These are phyloP conservation scores for Apophysomyces variabilis DNA, from an alignment of 371 early-diverging fungal genomes.

Conservation along the genomic window DNA sequence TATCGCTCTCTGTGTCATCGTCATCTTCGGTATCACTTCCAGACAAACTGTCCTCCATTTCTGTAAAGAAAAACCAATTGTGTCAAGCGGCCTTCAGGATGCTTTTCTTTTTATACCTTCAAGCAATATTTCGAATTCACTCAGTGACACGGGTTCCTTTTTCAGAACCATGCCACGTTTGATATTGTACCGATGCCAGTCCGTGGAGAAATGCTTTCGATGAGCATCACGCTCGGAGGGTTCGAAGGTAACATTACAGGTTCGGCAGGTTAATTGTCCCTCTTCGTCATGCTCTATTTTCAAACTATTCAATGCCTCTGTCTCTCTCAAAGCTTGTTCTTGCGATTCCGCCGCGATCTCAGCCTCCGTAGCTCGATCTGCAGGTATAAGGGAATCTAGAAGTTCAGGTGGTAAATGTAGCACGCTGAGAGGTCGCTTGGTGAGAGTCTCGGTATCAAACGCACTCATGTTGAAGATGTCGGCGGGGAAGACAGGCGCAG, in stretches of 20 bases:
- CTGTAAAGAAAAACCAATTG: slow-evolving; percentile 12
- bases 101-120: slow-evolving; percentile 41
- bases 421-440: slow-evolving; percentile 18
- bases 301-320: slow-evolving; percentile 23
- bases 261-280: slow-evolving; percentile 64
- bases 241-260: slow-evolving; percentile 89
- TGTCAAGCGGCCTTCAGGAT: no score
- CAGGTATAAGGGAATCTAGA: slow-evolving; percentile 23
- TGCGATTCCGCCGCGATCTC: slow-evolving; percentile 12
- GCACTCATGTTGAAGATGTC: neutral
- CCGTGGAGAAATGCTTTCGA: slow-evolving; percentile 88
- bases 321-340: slow-evolving; percentile 10
- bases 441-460: slow-evolving; percentile 5
- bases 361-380: slow-evolving; percentile 22
- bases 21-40: slow-evolving; percentile 48
- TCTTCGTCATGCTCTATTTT: slow-evolving; percentile 26
- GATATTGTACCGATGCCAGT: slow-evolving; percentile 95
- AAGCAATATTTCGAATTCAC: slow-evolving; percentile 80
- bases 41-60: slow-evolving; percentile 55
- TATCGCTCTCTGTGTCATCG: slow-evolving; percentile 29
- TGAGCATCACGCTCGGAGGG: slow-evolving; percentile 75
- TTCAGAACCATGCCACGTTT: slow-evolving; percentile 86
- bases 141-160: slow-evolving; percentile 80
- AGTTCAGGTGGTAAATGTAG: slow-evolving; percentile 38
- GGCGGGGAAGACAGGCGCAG: neutral